Base-by-base conservation (phyloP, 192 early-diverging fungal species). In the Coemansia umbellata region DNA sequence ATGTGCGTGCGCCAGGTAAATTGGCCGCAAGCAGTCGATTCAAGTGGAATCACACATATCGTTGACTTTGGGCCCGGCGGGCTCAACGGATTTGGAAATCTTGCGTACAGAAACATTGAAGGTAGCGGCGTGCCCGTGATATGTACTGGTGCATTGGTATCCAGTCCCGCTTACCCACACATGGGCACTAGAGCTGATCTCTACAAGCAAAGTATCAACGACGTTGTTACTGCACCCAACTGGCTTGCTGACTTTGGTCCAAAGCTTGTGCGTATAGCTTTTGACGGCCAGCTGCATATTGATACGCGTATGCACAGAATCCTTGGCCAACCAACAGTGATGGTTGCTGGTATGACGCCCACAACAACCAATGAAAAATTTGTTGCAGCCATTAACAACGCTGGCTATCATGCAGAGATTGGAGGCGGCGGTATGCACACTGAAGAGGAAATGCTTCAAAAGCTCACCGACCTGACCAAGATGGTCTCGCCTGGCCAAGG, bases 271-370 rank as follows among this genome's bases (percentile, higher is more conserved):
- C 78, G 84, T 35, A 83, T 85, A 0, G 53, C 50, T 5, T 50
- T 60, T 33, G 53, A 66, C 21, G 57, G 45, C 31, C 82, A 84
- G 44, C 55, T 95, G 18, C 92, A 93, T 53, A 77, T 97, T n/a
- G 92, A 93, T 68, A 91, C 91, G 14, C 79, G 80, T 5, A 90
- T 97, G 85, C 83, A 82, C 19, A 85, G 90, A 22, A 77, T 93
- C 17, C 58, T 92, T 32, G 86, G 87, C 42, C 86, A 88, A 73
- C 88, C 95, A 7, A 89, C 95, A 44, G 57, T 97, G 31, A 94
- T 94, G 95, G 90, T 94, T 43, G 89, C 91, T 15, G 95, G 95
- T 28, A 95, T 95, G 92, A 92, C 89, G 0, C 93, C 90, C 5
- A 88, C 86, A 4, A 95, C 95, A 5, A 83, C 82, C 51, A 86